phyloP scores from a whole-genome alignment of 2,329 filamentous ascomycete genomes.

The Cordyceps sp. region DNA sequence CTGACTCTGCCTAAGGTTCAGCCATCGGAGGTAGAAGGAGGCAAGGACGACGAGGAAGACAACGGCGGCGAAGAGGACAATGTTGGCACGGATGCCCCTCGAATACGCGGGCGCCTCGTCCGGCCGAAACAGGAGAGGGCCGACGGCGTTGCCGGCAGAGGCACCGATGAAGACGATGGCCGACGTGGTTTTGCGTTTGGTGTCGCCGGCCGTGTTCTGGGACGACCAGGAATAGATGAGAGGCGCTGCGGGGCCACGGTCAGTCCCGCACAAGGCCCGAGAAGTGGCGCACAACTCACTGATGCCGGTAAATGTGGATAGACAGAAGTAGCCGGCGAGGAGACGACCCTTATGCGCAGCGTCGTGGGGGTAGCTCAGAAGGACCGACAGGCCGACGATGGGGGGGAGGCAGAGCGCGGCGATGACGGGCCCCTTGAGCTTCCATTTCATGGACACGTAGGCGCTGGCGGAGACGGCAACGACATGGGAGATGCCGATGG shows the following conservation, averaged over 20 bases:
- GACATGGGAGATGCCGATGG: constrained; percentile 42
- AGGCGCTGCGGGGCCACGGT: constrained; percentile 21
- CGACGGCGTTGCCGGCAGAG: constrained; percentile 49
- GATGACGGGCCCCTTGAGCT: constrained; percentile 39
- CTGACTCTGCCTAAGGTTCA: constrained; percentile 38
- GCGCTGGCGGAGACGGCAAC: constrained; percentile 41
- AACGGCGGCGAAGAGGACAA: constrained; percentile 44
- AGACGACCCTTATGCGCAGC: constrained; percentile 27
- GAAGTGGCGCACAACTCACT: constrained; percentile 7
- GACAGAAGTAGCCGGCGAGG: constrained; percentile 39
- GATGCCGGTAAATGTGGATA: constrained; percentile 36
- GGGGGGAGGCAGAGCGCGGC: constrained; percentile 37
- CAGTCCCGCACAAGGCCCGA: not conserved
- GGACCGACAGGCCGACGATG: constrained; percentile 36
- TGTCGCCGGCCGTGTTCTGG: constrained; percentile 51
- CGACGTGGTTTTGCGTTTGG: constrained; percentile 51
- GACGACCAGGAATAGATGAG: constrained; percentile 44
- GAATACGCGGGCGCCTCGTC: constrained; percentile 22
- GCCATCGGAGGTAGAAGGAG: constrained; percentile 27
- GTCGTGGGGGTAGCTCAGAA: constrained; percentile 31
- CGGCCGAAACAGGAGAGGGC: constrained; percentile 46
- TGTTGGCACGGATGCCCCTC: constrained; percentile 40
- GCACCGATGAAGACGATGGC: constrained; percentile 49
- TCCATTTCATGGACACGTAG: constrained; percentile 34
- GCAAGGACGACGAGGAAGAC: constrained; percentile 28